Percentiles rank a stretch among this genome's conserved stretches.
Evolutionary conservation across 2,329 filamentous ascomycete species (phyloP).

Genomic region (Aspergillus sp.): DNA sequence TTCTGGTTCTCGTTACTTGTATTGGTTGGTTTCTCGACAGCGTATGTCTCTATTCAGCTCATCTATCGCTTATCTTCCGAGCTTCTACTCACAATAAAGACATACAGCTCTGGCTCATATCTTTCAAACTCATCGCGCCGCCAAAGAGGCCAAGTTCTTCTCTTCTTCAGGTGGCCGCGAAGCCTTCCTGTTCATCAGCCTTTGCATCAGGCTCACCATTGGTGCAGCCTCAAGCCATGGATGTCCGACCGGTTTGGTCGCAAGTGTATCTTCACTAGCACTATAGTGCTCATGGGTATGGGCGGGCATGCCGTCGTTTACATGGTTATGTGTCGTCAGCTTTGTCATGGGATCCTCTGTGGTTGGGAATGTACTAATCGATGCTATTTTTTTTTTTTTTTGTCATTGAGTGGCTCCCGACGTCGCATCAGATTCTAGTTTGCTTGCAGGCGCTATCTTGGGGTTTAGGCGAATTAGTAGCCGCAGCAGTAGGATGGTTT

Average conservation of each 20-base stretch:
- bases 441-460: conserved; percentile 12
- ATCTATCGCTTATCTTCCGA: no score
- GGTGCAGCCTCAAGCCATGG: conserved; percentile 12
- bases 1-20: conserved; percentile 13
- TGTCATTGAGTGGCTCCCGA: conserved; percentile 12
- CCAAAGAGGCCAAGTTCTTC: conserved; percentile 15
- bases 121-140: conserved; percentile 11
- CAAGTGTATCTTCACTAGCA: conserved; percentile 15
- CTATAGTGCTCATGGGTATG: conserved; percentile 13
- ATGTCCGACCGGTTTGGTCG: conserved; percentile 14
- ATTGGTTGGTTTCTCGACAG: conserved; percentile 17
- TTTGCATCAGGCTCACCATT: conserved; percentile 9
- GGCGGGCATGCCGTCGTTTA: conserved; percentile 15
- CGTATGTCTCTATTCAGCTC: conserved; percentile 5
- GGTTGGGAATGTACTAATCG: conserved; percentile 12
- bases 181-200: conserved; percentile 10
- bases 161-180: conserved; percentile 6
- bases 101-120: conserved; percentile 15
- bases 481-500: conserved; percentile 14
- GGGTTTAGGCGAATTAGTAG: conserved; percentile 13
- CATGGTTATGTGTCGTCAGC: conserved; percentile 18
- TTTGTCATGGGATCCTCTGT: conserved; percentile 13
- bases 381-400: conserved; percentile 11
- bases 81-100: background rate
- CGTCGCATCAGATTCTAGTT: conserved; percentile 15